Percentiles rank a stretch among this genome's conserved stretches.
These are phyloP conservation scores for Gossypium ekmanianum DNA, from an alignment of 345 rosid species.

Conservation along the genomic window DNA sequence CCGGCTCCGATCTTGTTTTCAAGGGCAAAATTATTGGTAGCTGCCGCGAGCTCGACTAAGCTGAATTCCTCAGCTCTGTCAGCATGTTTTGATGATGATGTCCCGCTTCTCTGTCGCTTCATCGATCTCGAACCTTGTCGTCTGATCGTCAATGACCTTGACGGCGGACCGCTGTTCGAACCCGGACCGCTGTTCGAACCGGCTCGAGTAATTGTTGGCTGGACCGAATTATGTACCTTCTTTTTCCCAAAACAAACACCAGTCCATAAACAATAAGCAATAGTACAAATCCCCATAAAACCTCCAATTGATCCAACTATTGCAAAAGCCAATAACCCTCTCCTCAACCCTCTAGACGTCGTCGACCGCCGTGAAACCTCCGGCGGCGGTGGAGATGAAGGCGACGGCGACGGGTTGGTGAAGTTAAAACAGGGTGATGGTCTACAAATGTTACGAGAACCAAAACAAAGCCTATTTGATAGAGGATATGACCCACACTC, in stretches of 20 bases:
- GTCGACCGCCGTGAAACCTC: slow-evolving; percentile 20
- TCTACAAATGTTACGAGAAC: slow-evolving; percentile 51
- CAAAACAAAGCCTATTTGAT: slow-evolving; percentile 48
- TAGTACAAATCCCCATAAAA: slow-evolving; percentile 53
- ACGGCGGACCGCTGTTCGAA: slow-evolving; percentile 53
- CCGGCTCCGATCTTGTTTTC: slow-evolving; percentile 90
- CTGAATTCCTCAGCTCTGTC: slow-evolving; percentile 80
- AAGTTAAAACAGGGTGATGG: slow-evolving; percentile 10
- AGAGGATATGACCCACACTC: slow-evolving; percentile 44
- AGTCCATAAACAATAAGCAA: slow-evolving; percentile 66
- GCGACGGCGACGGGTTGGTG: slow-evolving; percentile 12
- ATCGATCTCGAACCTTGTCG: slow-evolving; percentile 73
- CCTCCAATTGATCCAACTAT: slow-evolving; percentile 71
- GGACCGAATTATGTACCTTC: slow-evolving; percentile 91
- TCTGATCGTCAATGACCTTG: slow-evolving; percentile 61
- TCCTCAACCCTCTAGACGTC: slow-evolving; percentile 38
- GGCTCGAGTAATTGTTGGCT: slow-evolving; percentile 73
- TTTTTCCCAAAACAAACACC: slow-evolving; percentile 76
- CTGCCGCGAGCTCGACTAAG: slow-evolving; percentile 63
- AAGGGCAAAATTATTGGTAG: slow-evolving; percentile 63
- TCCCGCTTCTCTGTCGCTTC: slow-evolving; percentile 92
- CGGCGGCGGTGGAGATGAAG: not conserved
- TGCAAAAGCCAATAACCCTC: slow-evolving; percentile 64
- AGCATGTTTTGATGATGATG: slow-evolving; percentile 73
- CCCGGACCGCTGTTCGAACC: slow-evolving; percentile 45